Percentiles rank a stretch among this genome's conserved stretches.
Conservation (phyloP, 345 rosid genomes). For the Carallia pectinifolia region DNA sequence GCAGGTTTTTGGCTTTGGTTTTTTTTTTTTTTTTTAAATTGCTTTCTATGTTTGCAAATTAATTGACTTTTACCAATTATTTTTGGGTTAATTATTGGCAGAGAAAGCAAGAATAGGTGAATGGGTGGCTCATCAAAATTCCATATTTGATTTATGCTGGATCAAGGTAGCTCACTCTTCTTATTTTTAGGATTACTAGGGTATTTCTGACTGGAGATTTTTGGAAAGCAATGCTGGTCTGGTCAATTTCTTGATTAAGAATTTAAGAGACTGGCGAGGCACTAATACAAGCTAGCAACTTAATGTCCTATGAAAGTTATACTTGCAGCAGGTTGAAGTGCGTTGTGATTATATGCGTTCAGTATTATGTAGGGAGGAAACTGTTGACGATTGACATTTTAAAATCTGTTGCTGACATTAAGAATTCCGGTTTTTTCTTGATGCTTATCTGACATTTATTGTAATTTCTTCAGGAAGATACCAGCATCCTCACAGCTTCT, state of each 20-base stretch:
- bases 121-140: slow-evolving; percentile 86
- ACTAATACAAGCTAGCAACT: too few relatives aligned
- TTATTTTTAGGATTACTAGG: neutral
- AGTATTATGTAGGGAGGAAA: too few relatives aligned
- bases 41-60: neutral
- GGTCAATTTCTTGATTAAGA: too few relatives aligned
- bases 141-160: slow-evolving; percentile 82
- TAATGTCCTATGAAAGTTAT: too few relatives aligned
- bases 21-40: neutral
- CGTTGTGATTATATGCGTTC: too few relatives aligned
- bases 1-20: slow-evolving; percentile 52
- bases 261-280: too few relatives aligned
- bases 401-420: too few relatives aligned
- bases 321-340: too few relatives aligned
- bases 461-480: slow-evolving; percentile 58
- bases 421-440: neutral
- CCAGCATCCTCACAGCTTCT: slow-evolving; percentile 74
- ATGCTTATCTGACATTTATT: slow-evolving; percentile 7
- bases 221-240: too few relatives aligned
- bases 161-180: slow-evolving; percentile 54
- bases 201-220: too few relatives aligned
- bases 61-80: neutral
- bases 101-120: slow-evolving; percentile 55
- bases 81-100: slow-evolving; percentile 20
- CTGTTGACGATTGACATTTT: too few relatives aligned